Evolutionary conservation across 495 filamentous ascomycete species (phyloP).

Genomic region (Darksidea phi): DNA sequence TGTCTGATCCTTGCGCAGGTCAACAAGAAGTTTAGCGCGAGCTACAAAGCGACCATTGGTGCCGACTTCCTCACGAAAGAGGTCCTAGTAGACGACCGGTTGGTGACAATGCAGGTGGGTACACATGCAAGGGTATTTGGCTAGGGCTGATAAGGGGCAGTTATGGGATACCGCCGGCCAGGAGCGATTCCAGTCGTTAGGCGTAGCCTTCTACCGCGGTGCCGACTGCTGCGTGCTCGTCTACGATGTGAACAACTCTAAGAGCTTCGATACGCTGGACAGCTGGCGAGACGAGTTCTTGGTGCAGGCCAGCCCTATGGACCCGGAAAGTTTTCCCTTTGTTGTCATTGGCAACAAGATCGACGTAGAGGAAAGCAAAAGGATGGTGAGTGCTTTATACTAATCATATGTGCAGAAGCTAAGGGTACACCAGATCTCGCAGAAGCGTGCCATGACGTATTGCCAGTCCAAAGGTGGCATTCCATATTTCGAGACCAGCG

Average conservation of each 20-base stretch:
- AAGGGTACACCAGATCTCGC: slow-evolving; percentile 63
- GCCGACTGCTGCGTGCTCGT: slow-evolving; percentile 98
- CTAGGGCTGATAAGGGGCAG: slow-evolving; percentile 48
- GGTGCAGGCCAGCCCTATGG: slow-evolving; percentile 93
- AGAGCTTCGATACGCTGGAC: slow-evolving; percentile 97
- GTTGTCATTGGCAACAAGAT: slow-evolving; percentile 99
- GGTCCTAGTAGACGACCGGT: slow-evolving; percentile 92
- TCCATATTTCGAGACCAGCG: slow-evolving; percentile 98
- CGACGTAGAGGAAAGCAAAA: slow-evolving; percentile 96
- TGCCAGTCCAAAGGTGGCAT: slow-evolving; percentile 96
- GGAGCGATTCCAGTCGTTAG: slow-evolving; percentile 95
- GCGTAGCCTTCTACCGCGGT: slow-evolving; percentile 96
- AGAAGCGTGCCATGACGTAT: slow-evolving; percentile 92
- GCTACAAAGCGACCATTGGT: slow-evolving; percentile 99
- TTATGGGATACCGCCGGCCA: slow-evolving; percentile 99
- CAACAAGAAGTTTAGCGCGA: slow-evolving; percentile 99
- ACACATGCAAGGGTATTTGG: neutral
- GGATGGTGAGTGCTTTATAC: slow-evolving; percentile 60
- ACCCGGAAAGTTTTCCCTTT: slow-evolving; percentile 97
- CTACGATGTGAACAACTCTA: slow-evolving; percentile 98
- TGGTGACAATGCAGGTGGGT: slow-evolving; percentile 96
- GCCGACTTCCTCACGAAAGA: slow-evolving; percentile 99
- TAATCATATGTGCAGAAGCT: slow-evolving; percentile 1
- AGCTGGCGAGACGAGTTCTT: slow-evolving; percentile 99
- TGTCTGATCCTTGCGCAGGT: slow-evolving; percentile 57